Base-by-base conservation (phyloP, 495 filamentous ascomycete genomes). In the Penicillium riverlandense region DNA sequence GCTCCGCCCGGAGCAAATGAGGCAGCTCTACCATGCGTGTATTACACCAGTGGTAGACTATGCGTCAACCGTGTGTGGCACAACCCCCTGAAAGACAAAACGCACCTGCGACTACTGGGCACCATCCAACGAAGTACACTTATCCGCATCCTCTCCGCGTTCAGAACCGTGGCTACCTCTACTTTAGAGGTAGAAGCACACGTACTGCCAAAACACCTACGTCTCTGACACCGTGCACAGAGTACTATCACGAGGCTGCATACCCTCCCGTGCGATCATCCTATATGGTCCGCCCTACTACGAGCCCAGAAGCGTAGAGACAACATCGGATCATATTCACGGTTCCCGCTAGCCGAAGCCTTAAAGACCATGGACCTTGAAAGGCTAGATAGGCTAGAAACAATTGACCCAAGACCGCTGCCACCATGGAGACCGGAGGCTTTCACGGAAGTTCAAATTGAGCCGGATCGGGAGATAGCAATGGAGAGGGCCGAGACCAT, bases 391-490 rank as follows among this genome's bases (percentile, higher is more conserved):
- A 43, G 32, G 27, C 31, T 58, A 29, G 47, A 58, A 48, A 58
- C 42, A 12, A 58, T 58, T 16, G 34, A 58, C 37, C 54, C 48
- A 41, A 41, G 31, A 6, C 54, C 48, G 10, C 38, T 46, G 32
- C 16, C 35, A 40, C 51, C 42, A 15, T 58, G 39, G 51, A 29
- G 33, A 35, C 11, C 16, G 8, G 29, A 40, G 16, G 9, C 34
- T 10, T 58, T 54, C 29, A 29, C 35, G 11, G 36, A 54, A 35
- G 54, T 58, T 28, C 35, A 52, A 14, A 47, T 58, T 11, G 33
- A 46, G 14, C 13, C 41, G 29, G 45, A 54, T 37, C 41, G 44
- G 33, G 48, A 58, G 10, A 41, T 29, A 28, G 45, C 48, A 14
- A 49, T 37, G 30, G 48, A 35, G 14, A 29, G 33, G 36, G 44